These are phyloP conservation scores for Kwoniella newhampshirensis DNA, from an alignment of 768 basidiomycete genomes.

Conservation along the genomic window DNA sequence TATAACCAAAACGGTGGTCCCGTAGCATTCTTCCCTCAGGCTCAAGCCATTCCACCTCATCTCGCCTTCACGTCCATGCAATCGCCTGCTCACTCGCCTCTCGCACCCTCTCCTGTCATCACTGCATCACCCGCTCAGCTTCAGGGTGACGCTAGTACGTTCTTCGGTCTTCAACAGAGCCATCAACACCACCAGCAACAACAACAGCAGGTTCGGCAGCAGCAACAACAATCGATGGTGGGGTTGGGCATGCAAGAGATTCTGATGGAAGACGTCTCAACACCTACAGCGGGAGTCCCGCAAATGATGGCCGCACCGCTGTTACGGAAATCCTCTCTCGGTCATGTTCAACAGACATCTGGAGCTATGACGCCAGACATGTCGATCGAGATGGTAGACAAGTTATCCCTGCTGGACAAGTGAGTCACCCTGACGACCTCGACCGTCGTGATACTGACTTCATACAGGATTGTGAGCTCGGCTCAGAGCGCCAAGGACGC, in stretches of 20 bases:
- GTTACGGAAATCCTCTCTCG: slow-evolving; percentile 17
- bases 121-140: slow-evolving; percentile 17
- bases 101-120: slow-evolving; percentile 33
- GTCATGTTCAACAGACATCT: slow-evolving; percentile 5
- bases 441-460: slow-evolving; percentile 5
- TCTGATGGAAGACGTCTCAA: slow-evolving; percentile 38
- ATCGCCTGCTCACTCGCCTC: slow-evolving; percentile 24
- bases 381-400: slow-evolving; percentile 44
- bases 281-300: slow-evolving; percentile 26
- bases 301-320: slow-evolving; percentile 1
- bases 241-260: slow-evolving; percentile 27
- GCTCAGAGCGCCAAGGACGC: slow-evolving; percentile 47
- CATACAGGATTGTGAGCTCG: slow-evolving; percentile 39
- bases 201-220: neutral
- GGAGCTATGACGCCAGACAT: slow-evolving; percentile 32
- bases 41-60: slow-evolving; percentile 39
- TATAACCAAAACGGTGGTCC: slow-evolving; percentile 28
- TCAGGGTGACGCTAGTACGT: slow-evolving; percentile 12
- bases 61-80: slow-evolving; percentile 34
- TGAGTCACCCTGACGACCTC: slow-evolving; percentile 27
- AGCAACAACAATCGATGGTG: neutral
- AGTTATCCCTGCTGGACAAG: slow-evolving; percentile 47
- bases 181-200: slow-evolving; percentile 5
- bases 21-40: slow-evolving; percentile 15
- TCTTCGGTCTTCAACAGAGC: slow-evolving; percentile 3